These are phyloP conservation scores for Thecaphora frezii DNA, from an alignment of 1,284 basidiomycete species.

Conservation along the genomic window DNA sequence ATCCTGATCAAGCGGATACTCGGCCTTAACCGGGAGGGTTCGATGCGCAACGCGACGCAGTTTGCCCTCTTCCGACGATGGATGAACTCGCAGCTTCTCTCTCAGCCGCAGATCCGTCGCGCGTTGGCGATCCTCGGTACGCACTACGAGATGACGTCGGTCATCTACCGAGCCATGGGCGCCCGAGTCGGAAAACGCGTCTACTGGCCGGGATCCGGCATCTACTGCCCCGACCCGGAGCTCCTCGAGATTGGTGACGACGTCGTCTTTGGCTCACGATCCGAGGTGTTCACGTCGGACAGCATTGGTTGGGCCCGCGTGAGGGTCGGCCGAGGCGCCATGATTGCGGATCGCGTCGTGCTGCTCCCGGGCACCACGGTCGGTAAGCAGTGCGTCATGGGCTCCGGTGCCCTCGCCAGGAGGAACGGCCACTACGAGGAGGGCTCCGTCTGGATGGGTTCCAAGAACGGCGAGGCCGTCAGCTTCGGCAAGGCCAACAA, in stretches of 20 bases:
- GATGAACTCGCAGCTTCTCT: constrained; percentile 53
- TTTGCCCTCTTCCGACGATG: constrained; percentile 56
- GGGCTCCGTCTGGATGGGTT: constrained; percentile 58
- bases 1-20: constrained; percentile 54
- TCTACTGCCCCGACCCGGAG: constrained; percentile 58
- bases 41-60: constrained; percentile 58
- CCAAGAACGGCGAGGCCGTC: constrained; percentile 58
- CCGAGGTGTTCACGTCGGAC: constrained; percentile 58
- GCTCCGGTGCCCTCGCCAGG: constrained; percentile 55
- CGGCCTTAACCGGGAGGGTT: constrained; percentile 57
- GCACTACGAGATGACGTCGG: constrained; percentile 59
- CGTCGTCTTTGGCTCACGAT: constrained; percentile 58
- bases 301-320: constrained; percentile 58
- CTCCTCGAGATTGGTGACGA: constrained; percentile 58
- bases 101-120: constrained; percentile 50
- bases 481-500: constrained; percentile 52
- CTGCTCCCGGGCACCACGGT: constrained; percentile 55
- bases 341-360: constrained; percentile 59
- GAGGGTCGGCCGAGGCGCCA: constrained; percentile 55
- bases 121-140: constrained; percentile 56
- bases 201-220: constrained; percentile 59
- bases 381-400: constrained; percentile 58
- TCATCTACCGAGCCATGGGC: constrained; percentile 58
- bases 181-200: constrained; percentile 57
- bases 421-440: constrained; percentile 58